Evolutionary conservation across 345 rosid genomes (phyloP), one percentile per base, ranked within the genome.

Genomic region (Hibiscus syriacus): DNA sequence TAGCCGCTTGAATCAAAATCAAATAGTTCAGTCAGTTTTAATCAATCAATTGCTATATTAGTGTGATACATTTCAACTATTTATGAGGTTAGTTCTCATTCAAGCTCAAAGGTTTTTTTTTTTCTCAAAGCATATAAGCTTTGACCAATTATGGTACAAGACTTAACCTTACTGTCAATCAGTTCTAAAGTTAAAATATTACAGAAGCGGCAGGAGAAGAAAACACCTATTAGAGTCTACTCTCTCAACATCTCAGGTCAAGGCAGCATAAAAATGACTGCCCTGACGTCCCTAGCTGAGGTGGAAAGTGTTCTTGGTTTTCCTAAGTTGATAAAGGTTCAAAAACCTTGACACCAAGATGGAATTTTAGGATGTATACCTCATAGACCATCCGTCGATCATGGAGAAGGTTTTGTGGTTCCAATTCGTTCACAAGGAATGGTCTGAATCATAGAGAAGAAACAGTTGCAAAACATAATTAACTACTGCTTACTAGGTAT

Each of bases 331-430:
- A 70, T 46, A 67, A 57, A 26, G 36, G 63, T 61, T 43, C n/a
- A 38, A 46, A 32, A 46, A 27, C 53, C 56, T 41, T 30, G 17
- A 55, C 1, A 30, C n/a, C 13, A 26, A 64, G 46, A 43, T 41
- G 55, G 52, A 72, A 68, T 52, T 70, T 73, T 67, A 25, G 70
- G 72, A 68, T 29, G 25, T 70, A 70, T 85, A 94, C 99, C 98
- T 95, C 96, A 67, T 95, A 95, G 48, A 95, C 98, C 80, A 92
- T 90, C 77, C 98, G 83, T 70, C 99, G 89, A 67, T 95, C 99
- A 78, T 88, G 99, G 76, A 95, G 98, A 76, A 95, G 97, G 80
- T 90, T 88, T 57, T 95, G 97, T 0, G 81, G 96, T 60, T 87
- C 90, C 81, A 95, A 82, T 56, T 92, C 98, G 81, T 95, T 95